Evolutionary conservation across 768 basidiomycete species (phyloP), one percentile per base, ranked within the genome.

Genomic region (Trametes cinnabarina): DNA sequence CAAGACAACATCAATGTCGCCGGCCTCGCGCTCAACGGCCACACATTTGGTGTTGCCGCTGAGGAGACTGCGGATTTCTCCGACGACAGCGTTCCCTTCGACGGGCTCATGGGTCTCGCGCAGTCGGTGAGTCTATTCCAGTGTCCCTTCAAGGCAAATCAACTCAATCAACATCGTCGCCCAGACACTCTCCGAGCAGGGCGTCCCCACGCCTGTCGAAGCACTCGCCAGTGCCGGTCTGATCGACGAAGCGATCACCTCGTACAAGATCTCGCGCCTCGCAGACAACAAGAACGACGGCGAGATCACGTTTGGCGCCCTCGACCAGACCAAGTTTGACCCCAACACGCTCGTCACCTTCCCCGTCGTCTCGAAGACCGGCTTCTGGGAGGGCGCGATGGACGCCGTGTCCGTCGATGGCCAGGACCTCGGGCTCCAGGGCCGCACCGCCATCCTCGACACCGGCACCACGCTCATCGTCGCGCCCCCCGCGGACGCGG

Each of bases 301-400:
- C 49, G 80, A 91, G 72, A 80, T 94, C 57, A 91, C 91, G 8
- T 89, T 94, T 61, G 92, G 92, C 32, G 87, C 80, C 12, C 78
- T 92, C 32, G 89, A 94, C 71, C 12, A 73, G 9, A 75, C 80
- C 60, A 91, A 92, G 72, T 90, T 91, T 69, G 79, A 85, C 63
- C 54, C 77, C 6, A 58, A 65, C 17, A 85, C 88, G 2, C 76
- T 90, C 35, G 76, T 81, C 41, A 83, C 81, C 0, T 55, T 92
- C 49, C 64, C 71, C 51, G 92, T 90, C 63, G 82, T 89, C 69
- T 90, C 82, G 71, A 22, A 35, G 47, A 37, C 60, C 23, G 90
- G 91, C 37, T 94, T 93, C 77, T 94, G 92, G 93, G 88, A 92
- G 76, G 86, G 77, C 15, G 73, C 73, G 8, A 69, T 94, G 69